phyloP scores from a whole-genome alignment of 306 rosid species.

The Pachyrhizus erosus region DNA sequence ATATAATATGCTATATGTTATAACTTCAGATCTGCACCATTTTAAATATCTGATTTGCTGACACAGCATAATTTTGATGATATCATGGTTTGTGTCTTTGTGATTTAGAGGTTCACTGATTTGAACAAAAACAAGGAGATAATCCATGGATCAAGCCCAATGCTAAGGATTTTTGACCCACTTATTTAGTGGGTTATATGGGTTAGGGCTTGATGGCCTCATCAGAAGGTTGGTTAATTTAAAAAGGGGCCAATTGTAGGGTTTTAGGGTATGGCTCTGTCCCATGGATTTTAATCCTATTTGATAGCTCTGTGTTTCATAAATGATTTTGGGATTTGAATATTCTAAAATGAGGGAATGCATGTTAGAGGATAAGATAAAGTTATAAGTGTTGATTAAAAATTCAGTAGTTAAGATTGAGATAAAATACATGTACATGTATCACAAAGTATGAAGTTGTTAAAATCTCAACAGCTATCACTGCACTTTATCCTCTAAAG shows the following conservation, averaged over 20 bases:
- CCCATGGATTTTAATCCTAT: not conserved
- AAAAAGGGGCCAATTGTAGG: not conserved
- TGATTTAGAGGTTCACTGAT: no score
- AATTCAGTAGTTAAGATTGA: not conserved
- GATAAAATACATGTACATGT: not conserved
- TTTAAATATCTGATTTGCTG: no score
- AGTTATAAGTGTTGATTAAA: not conserved
- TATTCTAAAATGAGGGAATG: not conserved
- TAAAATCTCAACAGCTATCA: not conserved
- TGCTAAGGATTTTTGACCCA: not conserved
- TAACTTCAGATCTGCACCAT: no score
- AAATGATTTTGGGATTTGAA: not conserved
- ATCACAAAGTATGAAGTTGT: not conserved
- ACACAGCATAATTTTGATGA: no score
- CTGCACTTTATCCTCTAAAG: not conserved
- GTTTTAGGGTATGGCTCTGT: no score
- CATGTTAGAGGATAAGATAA: not conserved
- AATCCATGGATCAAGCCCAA: no score
- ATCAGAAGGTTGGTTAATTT: not conserved
- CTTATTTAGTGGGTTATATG: not conserved
- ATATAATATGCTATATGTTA: no score
- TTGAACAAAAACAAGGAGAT: no score
- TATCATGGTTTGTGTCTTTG: no score
- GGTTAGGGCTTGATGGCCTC: not conserved
- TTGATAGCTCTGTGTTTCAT: not conserved